These are phyloP conservation scores for Phaeotremella skinneri DNA, from an alignment of 768 basidiomycete species.

Conservation along the genomic window DNA sequence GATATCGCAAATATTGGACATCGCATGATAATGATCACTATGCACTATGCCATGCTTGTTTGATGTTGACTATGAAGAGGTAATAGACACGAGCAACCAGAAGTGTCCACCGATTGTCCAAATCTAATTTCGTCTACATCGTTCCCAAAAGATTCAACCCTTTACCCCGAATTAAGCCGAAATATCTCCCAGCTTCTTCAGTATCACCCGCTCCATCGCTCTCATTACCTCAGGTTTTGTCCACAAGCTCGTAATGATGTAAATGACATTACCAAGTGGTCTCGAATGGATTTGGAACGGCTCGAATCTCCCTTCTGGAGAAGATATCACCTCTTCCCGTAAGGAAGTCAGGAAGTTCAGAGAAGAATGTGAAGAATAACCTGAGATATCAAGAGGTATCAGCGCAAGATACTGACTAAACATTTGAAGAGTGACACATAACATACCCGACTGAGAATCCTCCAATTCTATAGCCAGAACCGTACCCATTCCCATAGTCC, in stretches of 20 bases:
- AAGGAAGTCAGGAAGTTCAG: constrained; percentile 62
- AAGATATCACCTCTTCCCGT: constrained; percentile 38
- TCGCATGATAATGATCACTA: no score
- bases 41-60: no score
- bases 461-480: constrained; percentile 74
- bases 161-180: no score
- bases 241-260: constrained; percentile 48
- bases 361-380: constrained; percentile 64
- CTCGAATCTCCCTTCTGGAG: constrained; percentile 50
- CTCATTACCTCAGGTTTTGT: constrained; percentile 43
- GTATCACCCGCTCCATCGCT: constrained; percentile 57
- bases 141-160: neutral
- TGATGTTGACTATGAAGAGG: no score
- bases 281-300: constrained; percentile 74
- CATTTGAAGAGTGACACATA: neutral
- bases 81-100: no score
- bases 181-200: constrained; percentile 54
- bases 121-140: no score
- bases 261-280: constrained; percentile 71
- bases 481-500: constrained; percentile 82
- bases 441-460: constrained; percentile 52
- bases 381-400: constrained; percentile 41
- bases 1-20: no score
- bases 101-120: no score
- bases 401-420: no score